Base-by-base conservation (phyloP, 2,329 filamentous ascomycete genomes). In the Xylariaceae sp. region DNA sequence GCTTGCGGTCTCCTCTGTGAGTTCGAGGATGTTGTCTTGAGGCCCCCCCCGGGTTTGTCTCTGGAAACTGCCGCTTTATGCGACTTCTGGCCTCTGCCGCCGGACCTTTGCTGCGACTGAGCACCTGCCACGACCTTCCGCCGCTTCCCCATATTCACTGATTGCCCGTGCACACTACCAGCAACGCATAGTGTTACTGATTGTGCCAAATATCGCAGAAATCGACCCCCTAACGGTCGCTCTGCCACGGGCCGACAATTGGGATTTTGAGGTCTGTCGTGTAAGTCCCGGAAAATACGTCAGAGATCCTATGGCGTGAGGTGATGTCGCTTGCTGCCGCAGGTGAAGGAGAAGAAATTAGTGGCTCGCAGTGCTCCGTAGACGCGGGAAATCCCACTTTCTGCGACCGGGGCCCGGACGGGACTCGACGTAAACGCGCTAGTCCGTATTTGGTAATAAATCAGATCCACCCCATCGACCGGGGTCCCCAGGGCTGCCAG, bases 91-190 rank as follows among this genome's bases (percentile, higher is more conserved):
- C n/a, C 50, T 16, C 21, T 49, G 18, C 29, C 23, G 55, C 26
- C 44, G 29, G 53, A 52, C 41, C 54, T 65, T 40, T 58, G 56
- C 41, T 53, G 52, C 51, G 62, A 53, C 23, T 62, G 66, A 46
- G 57, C 51, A 44, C 63, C 62, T 26, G 63, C 66, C 46, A 57
- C 57, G 40, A 70, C 53, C 52, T 69, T 72, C 52, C 70, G 70
- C 52, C 76, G 71, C 72, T 79, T 81, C 61, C 75, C 76, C 66
- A 77, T 79, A 60, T 74, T 78, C 50, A 64, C 70, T 74, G n/a
- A 76, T 48, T 53, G 19, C 44, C 44, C 43, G 48, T 18, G 32
- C 12, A 21, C 14, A 48, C 40, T 58, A 56, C 59, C 52, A 66
- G 54, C 61, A 48, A 64, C 50, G 58, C 65, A 69, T 67, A 29